Base-by-base conservation (phyloP, 2,329 filamentous ascomycete genomes). In the Clonostachys rhizophaga region DNA sequence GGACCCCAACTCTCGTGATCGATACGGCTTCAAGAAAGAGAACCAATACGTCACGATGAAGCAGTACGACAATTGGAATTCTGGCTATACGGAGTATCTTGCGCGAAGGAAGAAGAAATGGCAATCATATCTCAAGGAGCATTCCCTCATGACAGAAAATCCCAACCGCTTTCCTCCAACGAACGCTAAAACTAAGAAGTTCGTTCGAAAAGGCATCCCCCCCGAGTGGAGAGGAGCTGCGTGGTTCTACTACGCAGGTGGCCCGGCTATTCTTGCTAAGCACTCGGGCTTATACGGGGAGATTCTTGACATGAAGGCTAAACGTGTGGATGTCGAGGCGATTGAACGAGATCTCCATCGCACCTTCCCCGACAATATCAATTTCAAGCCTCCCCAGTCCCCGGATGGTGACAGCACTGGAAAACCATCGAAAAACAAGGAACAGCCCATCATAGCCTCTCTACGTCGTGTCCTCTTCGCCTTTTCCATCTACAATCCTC, bases 231-330 rank as follows among this genome's bases (percentile, higher is more conserved):
- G 92, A 58, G 92, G 92, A n/a, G 87, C 89, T 6, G 92, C 92
- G 42, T 97, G 92, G 92, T 97, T 95, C 65, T 96, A 88, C 70
- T 97, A 96, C 62, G 90, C 91, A 11, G 90, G 90, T 17, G 92
- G 92, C 2, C 90, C 90, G 20, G 83, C 84, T 42, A 86, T 90
- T 54, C 65, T 96, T 50, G 79, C 83, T 45, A 86, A 89, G 58
- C 81, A 95, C 56, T 78, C 83, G 6, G 89, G 89, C 2, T 71
- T 92, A 14, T 97, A 96, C 62, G 78, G 83, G 45, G 76, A 83
- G 45, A 71, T 95, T 37, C 72, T 94, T 34, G 71, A 78, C 47
- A 75, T 80, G 50, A 70, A 73, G 50, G 82, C 88, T 34, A 85
- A 87, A 58, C 74, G 80, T 0, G 78, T 89, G 45, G 90, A 96